Percentiles rank a stretch among this genome's conserved stretches.
These are phyloP conservation scores for Sclerotinia nivalis DNA, from an alignment of 2,329 filamentous ascomycete genomes.

Conservation along the genomic window DNA sequence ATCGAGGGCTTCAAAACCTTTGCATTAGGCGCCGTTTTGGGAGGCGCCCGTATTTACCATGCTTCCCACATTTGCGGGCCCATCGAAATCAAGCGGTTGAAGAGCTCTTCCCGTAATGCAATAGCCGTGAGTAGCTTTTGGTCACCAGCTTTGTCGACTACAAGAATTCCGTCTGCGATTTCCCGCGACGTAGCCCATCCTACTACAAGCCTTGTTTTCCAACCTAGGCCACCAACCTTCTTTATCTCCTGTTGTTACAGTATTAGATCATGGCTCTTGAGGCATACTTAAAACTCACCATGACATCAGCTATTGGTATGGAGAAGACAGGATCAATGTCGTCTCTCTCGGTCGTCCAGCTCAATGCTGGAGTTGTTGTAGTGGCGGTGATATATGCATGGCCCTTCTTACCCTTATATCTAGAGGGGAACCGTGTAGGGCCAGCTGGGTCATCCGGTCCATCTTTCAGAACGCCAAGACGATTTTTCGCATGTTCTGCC, in stretches of 20 bases:
- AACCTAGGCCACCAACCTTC: constrained; percentile 79
- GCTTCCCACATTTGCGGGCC: constrained; percentile 82
- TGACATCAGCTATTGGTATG: constrained; percentile 68
- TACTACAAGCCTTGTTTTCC: constrained; percentile 81
- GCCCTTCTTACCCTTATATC: constrained; percentile 70
- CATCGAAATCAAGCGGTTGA: constrained; percentile 76
- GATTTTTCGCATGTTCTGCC: constrained; percentile 63
- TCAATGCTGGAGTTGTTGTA: constrained; percentile 66
- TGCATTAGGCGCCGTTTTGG: neutral
- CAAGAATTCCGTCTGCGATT: constrained; percentile 68
- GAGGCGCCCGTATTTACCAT: constrained; percentile 53
- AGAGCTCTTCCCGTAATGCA: constrained; percentile 71
- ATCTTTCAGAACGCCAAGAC: constrained; percentile 65
- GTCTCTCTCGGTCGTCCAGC: constrained; percentile 47
- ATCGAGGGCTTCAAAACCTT: neutral
- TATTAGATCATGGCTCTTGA: neutral
- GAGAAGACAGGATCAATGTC: constrained; percentile 65
- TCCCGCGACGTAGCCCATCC: constrained; percentile 75
- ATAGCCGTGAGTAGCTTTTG: constrained; percentile 69
- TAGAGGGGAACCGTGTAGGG: constrained; percentile 73
- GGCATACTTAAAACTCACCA: constrained; percentile 23
- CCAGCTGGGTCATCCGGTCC: constrained; percentile 54
- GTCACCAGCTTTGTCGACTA: constrained; percentile 48
- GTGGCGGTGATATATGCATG: constrained; percentile 69
- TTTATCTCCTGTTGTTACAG: constrained; percentile 56